A percentile compares a stretch with the other conserved stretches of the same genome.
Conservation (phyloP, 768 basidiomycete species). For the Pleurotus platypus region DNA sequence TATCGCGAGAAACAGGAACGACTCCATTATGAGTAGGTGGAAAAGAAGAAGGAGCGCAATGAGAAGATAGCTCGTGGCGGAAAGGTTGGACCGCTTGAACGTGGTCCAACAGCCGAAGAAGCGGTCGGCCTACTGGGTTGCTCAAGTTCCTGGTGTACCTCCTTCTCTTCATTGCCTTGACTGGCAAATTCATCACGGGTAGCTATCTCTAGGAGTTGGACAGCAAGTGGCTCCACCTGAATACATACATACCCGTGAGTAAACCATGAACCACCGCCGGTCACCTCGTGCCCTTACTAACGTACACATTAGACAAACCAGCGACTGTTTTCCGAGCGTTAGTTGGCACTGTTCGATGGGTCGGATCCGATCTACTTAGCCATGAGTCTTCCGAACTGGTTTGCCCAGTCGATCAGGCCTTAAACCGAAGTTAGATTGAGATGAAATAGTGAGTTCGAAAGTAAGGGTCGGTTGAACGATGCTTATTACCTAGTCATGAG, state of each 20-base stretch:
- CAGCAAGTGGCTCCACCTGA: conserved; percentile 55
- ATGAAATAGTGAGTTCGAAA: conserved; percentile 7
- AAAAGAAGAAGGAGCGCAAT: conserved; percentile 68
- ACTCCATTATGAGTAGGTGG: conserved; percentile 60
- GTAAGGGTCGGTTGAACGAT: neutral
- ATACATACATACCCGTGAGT: conserved; percentile 64
- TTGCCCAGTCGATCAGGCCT: conserved; percentile 9
- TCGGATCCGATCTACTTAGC: conserved; percentile 74
- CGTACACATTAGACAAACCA: conserved; percentile 42
- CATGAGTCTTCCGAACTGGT: conserved; percentile 38
- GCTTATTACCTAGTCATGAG: conserved; percentile 66
- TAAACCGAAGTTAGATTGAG: conserved; percentile 45
- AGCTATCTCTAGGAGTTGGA: conserved; percentile 83
- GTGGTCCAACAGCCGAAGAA: conserved; percentile 64
- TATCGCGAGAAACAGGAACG: conserved; percentile 61
- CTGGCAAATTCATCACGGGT: conserved; percentile 85
- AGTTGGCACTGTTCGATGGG: conserved; percentile 72
- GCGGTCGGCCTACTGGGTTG: conserved; percentile 65
- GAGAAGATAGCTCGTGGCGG: conserved; percentile 75
- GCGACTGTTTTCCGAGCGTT: conserved; percentile 70
- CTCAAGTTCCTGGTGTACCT: conserved; percentile 66
- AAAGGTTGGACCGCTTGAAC: conserved; percentile 67
- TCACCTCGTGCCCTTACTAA: conserved; percentile 1
- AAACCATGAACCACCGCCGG: neutral
- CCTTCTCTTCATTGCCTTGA: conserved; percentile 49